Conservation (phyloP, 306 rosid species). For the Medicago truncatula region MtrunA17r5.0-ANR NC_053048.1:44531501-44532000, state of each 20-base stretch:
- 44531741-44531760: conserved; percentile 5
- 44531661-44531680: conserved; percentile 84
- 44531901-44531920: conserved; percentile 7
- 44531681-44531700: conserved; percentile 36
- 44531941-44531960: neutral
- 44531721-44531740: conserved; percentile 10
- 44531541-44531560: conserved; percentile 85
- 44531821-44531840: conserved; percentile 2
- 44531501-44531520: no score
- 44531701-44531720: conserved; percentile 31
- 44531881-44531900: conserved; percentile 17
- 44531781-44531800: neutral
- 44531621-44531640: conserved; percentile 83
- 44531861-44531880: conserved; percentile 26
- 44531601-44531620: conserved; percentile 66
- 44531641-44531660: conserved; percentile 79
- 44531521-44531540: conserved; percentile 30
- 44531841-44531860: neutral
- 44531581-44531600: conserved; percentile 71
- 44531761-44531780: conserved; percentile 12
- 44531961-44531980: conserved; percentile 72
- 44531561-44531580: conserved; percentile 81
- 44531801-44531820: conserved; percentile 12
- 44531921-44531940: neutral
- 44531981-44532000: conserved; percentile 83